Percentiles rank a stretch among this genome's conserved stretches.
Conservation (phyloP, 2,329 filamentous ascomycete species). For the Fusarium humuli region DNA sequence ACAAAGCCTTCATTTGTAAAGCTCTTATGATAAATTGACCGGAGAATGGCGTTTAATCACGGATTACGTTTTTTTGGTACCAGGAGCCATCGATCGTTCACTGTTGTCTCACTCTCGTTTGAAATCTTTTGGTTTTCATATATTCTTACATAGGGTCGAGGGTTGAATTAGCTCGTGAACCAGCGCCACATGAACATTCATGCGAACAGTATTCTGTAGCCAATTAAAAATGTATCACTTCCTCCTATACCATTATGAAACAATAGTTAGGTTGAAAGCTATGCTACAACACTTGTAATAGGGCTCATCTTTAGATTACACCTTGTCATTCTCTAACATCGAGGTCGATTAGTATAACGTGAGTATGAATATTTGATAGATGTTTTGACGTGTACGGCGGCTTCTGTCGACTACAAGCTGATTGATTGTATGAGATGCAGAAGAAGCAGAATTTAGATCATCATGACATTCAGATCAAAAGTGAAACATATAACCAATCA, state of each 20-base stretch:
- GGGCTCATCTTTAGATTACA: neutral
- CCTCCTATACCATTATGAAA: neutral
- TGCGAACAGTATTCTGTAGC: neutral
- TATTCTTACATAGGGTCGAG: slow-evolving; percentile 3
- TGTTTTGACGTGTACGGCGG: neutral
- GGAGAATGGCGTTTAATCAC: slow-evolving; percentile 32
- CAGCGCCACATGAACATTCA: neutral
- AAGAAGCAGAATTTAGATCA: neutral
- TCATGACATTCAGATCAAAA: neutral
- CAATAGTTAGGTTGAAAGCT: neutral
- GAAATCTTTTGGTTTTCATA: slow-evolving; percentile 7
- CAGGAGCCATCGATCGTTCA: neutral
- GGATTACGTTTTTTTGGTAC: slow-evolving; percentile 12
- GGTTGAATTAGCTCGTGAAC: neutral
- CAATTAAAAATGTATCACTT: neutral
- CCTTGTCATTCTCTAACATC: neutral
- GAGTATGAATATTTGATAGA: neutral
- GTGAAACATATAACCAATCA: neutral
- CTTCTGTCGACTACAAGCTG: slow-evolving; percentile 4
- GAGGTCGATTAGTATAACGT: neutral
- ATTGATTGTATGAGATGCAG: neutral
- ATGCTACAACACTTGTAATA: slow-evolving; percentile 3
- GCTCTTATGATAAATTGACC: slow-evolving; percentile 11
- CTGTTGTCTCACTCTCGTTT: slow-evolving; percentile 2
- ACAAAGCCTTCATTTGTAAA: neutral